Evolutionary conservation across 208 protist species (phyloP).

Genomic region (Acanthamoeba castellanii): DNA sequence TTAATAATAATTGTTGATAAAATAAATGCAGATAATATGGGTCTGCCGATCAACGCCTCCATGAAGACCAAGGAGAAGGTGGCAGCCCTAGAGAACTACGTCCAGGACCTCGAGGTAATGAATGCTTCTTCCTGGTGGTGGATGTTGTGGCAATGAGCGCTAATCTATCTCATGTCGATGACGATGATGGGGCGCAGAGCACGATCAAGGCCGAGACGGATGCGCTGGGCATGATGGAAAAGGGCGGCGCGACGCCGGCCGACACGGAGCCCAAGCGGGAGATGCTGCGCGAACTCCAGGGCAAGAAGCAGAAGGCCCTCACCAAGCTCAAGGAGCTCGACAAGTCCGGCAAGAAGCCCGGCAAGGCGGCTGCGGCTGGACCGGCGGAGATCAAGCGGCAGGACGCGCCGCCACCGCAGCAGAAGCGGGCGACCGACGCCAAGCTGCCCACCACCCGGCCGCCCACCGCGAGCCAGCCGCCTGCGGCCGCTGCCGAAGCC

Average conservation of each 20-base stretch:
- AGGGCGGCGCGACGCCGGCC: slow-evolving; percentile 10
- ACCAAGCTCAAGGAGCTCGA: not conserved
- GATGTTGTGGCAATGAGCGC: not conserved
- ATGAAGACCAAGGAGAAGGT: slow-evolving; percentile 25
- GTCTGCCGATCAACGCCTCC: not conserved
- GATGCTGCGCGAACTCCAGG: not conserved
- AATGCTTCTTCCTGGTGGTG: not conserved
- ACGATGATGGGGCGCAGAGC: not conserved
- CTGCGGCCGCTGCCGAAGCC: no score
- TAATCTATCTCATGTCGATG: not conserved
- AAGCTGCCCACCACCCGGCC: no score
- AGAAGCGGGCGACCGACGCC: no score
- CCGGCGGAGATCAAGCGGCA: not conserved
- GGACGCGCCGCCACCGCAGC: not conserved
- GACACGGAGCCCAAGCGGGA: slow-evolving; percentile 11
- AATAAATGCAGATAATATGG: not conserved
- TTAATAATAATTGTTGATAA: not conserved
- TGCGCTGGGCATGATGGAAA: slow-evolving; percentile 3
- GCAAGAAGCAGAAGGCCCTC: not conserved
- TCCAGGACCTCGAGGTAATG: not conserved
- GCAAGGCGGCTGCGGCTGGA: not conserved
- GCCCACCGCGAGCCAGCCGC: no score
- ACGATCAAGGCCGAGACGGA: not conserved
- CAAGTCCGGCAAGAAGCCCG: not conserved
- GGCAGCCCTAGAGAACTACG: not conserved